These are phyloP conservation scores for Fusarium cicatricum DNA, from an alignment of 2,329 filamentous ascomycete species.

Conservation along the genomic window DNA sequence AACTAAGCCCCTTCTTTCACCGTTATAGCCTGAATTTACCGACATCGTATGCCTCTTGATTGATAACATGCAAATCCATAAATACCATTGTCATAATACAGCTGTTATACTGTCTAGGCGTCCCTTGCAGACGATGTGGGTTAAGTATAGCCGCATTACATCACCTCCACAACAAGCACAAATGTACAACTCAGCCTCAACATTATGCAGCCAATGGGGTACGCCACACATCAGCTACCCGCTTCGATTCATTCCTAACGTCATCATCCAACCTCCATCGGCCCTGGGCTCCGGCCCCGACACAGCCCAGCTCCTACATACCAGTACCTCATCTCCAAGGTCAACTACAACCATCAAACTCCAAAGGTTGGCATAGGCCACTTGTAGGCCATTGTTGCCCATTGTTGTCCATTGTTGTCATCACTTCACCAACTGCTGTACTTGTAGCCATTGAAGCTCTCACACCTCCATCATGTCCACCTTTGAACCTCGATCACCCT, in stretches of 20 bases:
- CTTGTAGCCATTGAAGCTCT: background rate
- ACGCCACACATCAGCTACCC: constrained; percentile 2
- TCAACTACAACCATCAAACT: no score
- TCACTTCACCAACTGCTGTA: no score
- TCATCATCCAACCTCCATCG: constrained; percentile 3
- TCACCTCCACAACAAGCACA: background rate
- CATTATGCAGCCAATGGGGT: background rate
- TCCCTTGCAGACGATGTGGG: background rate
- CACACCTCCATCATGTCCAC: constrained; percentile 71
- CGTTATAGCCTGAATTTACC: background rate
- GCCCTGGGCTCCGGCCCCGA: constrained; percentile 26
- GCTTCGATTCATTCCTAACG: background rate
- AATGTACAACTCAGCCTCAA: constrained; percentile 1
- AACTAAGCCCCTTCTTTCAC: no score
- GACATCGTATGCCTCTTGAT: no score
- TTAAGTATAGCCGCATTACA: background rate
- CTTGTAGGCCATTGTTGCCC: no score
- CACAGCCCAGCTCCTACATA: constrained; percentile 1
- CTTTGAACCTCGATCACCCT: constrained; percentile 76
- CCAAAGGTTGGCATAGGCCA: no score
- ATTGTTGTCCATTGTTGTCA: no score
- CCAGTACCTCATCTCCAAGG: no score
- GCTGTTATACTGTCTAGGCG: no score
- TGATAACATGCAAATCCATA: no score
- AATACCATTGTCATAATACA: no score